Base-by-base conservation (phyloP, 2,329 filamentous ascomycete species). In the Clonostachys sp. region DNA sequence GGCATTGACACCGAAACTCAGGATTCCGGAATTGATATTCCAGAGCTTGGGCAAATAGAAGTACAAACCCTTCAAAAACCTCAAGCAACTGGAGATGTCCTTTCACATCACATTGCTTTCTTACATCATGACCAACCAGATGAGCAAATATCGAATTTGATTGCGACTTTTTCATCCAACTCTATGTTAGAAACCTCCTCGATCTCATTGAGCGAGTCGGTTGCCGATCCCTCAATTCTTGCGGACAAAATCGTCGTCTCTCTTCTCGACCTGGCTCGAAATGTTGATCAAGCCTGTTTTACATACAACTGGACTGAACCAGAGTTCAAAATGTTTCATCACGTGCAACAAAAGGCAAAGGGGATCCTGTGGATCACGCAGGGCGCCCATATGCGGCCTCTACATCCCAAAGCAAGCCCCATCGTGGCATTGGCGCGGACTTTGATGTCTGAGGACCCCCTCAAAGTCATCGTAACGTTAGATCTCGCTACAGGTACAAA, bases 351-450 rank as follows among this genome's bases (percentile, higher is more conserved):
- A 5, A 46, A 45, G 2, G 60, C 68, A 1, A 64, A 61, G 14
- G 63, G 67, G 3, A 53, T 80, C 2, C 42, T 81, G 2, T 81
- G 77, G 75, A 50, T 77, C 16, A 73, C 73, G 1, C 58, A 60
- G 1, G 70, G 69, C 5, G 72, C 70, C 2, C 67, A 72, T 33
- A 66, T 57, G 61, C 61, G 51, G 41, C 59, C 57, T 13, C 44
- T 34, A 38, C 63, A 61, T 14, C 72, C 74, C 0, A 55, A 56
- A 20, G 59, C 62, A 12, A 62, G 73, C 3, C 62, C 69, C 0
- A 64, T 77, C 17, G 56, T 73, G n/a, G 74, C 70, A 2, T 56
- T 80, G 14, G 66, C 72, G 2, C 65, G 77, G 17, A 73, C 73
- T 0, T 58, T 80, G 9, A 66, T 72, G 42, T 79, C 76, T 0